Percentiles rank a stretch among this genome's conserved stretches.
Conservation (phyloP, 2,329 filamentous ascomycete genomes). For the Pyrenophora teres region DNA sequence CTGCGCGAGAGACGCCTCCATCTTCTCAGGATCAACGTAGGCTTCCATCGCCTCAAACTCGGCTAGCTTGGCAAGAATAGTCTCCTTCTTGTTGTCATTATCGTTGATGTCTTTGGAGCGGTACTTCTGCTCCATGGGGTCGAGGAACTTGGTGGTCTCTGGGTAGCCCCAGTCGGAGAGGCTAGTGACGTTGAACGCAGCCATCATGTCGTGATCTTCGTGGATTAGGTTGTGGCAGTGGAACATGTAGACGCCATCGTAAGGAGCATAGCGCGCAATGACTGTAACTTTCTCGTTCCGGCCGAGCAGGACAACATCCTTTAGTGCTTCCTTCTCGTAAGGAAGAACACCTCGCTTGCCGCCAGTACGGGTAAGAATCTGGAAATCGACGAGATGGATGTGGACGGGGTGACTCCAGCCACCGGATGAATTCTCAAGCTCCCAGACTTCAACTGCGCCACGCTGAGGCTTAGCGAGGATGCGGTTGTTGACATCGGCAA, state of each 20-base stretch:
- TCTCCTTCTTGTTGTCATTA: constrained; percentile 25
- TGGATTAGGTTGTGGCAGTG: constrained; percentile 55
- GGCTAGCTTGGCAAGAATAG: constrained; percentile 29
- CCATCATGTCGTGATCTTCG: constrained; percentile 55
- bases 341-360: constrained; percentile 51
- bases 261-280: constrained; percentile 41
- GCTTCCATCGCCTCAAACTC: constrained; percentile 38
- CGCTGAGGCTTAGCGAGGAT: constrained; percentile 44
- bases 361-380: constrained; percentile 57
- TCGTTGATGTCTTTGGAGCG: constrained; percentile 29
- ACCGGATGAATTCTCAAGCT: constrained; percentile 54
- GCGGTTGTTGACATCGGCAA: constrained; percentile 43
- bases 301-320: constrained; percentile 63
- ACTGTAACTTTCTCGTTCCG: constrained; percentile 51
- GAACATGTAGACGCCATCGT: constrained; percentile 58
- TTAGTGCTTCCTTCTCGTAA: constrained; percentile 61
- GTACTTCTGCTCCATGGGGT: constrained; percentile 41
- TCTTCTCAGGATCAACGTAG: constrained; percentile 30
- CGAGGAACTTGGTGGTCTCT: constrained; percentile 42
- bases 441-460: constrained; percentile 46
- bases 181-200: constrained; percentile 50
- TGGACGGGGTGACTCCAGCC: constrained; percentile 61
- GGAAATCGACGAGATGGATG: constrained; percentile 64
- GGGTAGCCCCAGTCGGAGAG: constrained; percentile 42
- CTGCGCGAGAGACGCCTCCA: constrained; percentile 33